Evolutionary conservation across 768 basidiomycete species (phyloP).

Genomic region (Termitomyces sp.): DNA sequence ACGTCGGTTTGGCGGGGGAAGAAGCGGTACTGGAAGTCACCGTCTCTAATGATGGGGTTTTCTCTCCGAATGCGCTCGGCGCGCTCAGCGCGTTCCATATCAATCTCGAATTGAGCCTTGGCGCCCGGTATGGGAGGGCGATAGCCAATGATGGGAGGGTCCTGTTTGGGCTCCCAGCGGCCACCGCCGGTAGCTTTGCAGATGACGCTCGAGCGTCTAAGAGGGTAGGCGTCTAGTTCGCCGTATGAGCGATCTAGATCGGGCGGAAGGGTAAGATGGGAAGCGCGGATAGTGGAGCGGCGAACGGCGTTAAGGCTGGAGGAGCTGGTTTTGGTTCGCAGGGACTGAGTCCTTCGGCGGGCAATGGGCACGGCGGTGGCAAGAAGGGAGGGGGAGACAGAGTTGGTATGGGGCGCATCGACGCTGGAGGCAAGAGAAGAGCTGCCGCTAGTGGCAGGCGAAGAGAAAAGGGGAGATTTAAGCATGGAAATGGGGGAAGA

Average conservation of each 20-base stretch:
- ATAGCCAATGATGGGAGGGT: constrained; percentile 42
- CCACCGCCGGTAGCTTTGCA: constrained; percentile 82
- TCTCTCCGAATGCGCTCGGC: constrained; percentile 44
- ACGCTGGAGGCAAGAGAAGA: constrained; percentile 33
- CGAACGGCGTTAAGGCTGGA: constrained; percentile 35
- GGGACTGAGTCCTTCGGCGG: constrained; percentile 27
- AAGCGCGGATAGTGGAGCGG: constrained; percentile 29
- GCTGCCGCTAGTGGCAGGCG: constrained; percentile 23
- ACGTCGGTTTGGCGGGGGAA: constrained; percentile 43
- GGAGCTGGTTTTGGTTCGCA: constrained; percentile 31
- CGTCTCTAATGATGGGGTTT: constrained; percentile 69
- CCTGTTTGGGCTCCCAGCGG: constrained; percentile 72
- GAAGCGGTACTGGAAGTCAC: constrained; percentile 64
- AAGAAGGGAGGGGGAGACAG: constrained; percentile 17
- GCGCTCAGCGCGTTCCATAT: constrained; percentile 66
- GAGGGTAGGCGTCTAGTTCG: constrained; percentile 73
- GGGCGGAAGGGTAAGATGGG: constrained; percentile 38
- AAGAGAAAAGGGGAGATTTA: constrained; percentile 28
- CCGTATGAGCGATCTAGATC: constrained; percentile 55
- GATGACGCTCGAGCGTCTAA: constrained; percentile 60
- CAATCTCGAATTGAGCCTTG: constrained; percentile 66
- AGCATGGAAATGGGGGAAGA: constrained; percentile 41
- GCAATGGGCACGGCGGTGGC: constrained; percentile 26
- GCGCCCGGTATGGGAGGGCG: constrained; percentile 63
- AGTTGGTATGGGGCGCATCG: constrained; percentile 16